A percentile compares a stretch with the other conserved stretches of the same genome.
These are phyloP conservation scores for Suhomyces coccinellae DNA, from an alignment of 1,139 yeast genomes.

Conservation along the genomic window DNA sequence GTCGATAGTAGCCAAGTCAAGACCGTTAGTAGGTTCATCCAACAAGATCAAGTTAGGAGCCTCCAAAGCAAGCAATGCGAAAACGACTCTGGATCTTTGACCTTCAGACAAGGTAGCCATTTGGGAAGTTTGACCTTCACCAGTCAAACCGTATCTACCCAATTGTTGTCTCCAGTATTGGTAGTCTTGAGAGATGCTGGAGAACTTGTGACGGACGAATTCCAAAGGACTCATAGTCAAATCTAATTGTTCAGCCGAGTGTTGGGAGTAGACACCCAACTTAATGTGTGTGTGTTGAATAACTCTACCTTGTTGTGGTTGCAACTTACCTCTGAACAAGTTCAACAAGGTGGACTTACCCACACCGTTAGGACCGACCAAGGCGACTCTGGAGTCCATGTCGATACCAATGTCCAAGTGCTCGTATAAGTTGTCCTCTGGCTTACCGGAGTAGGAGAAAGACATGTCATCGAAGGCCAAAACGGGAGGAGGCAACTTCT, in stretches of 20 bases:
- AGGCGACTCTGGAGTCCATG: slow-evolving; percentile 98
- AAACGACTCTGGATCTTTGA: slow-evolving; percentile 98
- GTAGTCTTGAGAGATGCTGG: slow-evolving; percentile 90
- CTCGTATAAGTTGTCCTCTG: slow-evolving; percentile 87
- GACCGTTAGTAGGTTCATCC: slow-evolving; percentile 99
- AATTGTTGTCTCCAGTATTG: slow-evolving; percentile 99
- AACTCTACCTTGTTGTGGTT: slow-evolving; percentile 90
- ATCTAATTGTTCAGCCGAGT: slow-evolving; percentile 97
- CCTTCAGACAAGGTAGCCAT: slow-evolving; percentile 99
- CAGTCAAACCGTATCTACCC: slow-evolving; percentile 97
- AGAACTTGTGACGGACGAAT: slow-evolving; percentile 92
- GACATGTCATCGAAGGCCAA: slow-evolving; percentile 94
- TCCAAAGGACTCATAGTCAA: slow-evolving; percentile 92
- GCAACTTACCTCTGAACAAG: slow-evolving; percentile 92
- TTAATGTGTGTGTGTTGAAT: slow-evolving; percentile 97
- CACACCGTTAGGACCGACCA: slow-evolving; percentile 99
- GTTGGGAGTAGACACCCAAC: slow-evolving; percentile 98
- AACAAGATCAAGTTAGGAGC: slow-evolving; percentile 89
- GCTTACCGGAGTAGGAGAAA: slow-evolving; percentile 85
- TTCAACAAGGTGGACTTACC: slow-evolving; percentile 96
- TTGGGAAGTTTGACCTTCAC: slow-evolving; percentile 97
- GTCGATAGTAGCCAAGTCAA: slow-evolving; percentile 97
- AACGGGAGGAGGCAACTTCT: slow-evolving; percentile 98
- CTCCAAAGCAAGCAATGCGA: slow-evolving; percentile 93
- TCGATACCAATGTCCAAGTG: slow-evolving; percentile 96